These are phyloP conservation scores for Lipomyces spencermartinsiae DNA, from an alignment of 805 yeast species.

Conservation along the genomic window DNA sequence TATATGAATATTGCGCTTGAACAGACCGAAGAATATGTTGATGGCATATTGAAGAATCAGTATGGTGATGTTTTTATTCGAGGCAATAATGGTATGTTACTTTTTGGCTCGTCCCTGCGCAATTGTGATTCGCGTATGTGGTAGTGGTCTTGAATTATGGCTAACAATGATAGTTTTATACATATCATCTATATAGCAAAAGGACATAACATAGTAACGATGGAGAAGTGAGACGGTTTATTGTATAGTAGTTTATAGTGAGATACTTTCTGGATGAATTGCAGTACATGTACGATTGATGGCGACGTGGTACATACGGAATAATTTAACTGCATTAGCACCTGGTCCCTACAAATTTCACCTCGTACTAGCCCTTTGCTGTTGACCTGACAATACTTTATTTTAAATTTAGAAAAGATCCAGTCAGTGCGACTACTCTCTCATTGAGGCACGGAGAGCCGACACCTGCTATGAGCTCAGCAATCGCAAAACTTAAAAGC, in stretches of 20 bases:
- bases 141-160: background rate
- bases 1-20: slow-evolving; percentile 94
- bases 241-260: background rate
- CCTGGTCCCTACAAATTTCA: background rate
- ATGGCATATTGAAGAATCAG: slow-evolving; percentile 55
- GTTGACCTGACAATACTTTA: background rate
- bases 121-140: background rate
- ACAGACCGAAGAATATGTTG: slow-evolving; percentile 69
- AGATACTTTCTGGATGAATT: background rate
- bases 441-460: background rate
- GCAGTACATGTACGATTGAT: background rate
- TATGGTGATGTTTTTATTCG: slow-evolving; percentile 85
- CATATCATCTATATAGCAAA: slow-evolving; percentile 4
- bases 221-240: background rate
- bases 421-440: background rate
- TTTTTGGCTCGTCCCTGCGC: background rate
- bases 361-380: background rate
- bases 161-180: background rate
- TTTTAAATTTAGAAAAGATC: too few species aligned
- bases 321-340: background rate
- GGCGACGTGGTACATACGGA: background rate
- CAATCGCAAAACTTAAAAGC: background rate
- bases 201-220: background rate
- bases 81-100: slow-evolving; percentile 76
- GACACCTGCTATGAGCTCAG: background rate